These are phyloP conservation scores for Rhizophagus clarus DNA, from an alignment of 192 early-diverging fungal genomes.

Conservation along the genomic window DNA sequence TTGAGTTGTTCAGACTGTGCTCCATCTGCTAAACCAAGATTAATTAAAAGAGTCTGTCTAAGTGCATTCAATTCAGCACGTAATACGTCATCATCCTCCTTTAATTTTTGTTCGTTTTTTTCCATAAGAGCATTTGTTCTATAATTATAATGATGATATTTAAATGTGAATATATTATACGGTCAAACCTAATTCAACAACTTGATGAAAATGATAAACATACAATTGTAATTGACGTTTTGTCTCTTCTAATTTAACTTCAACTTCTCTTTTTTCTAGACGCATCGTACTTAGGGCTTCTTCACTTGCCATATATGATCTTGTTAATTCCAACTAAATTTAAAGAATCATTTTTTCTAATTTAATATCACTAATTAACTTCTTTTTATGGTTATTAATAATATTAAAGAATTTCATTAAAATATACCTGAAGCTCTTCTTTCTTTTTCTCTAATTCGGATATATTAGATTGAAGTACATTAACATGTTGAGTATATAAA, in stretches of 20 bases:
- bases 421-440: constrained; percentile 48
- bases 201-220: background rate
- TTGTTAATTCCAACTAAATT: constrained; percentile 42
- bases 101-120: constrained; percentile 34
- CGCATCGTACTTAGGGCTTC: constrained; percentile 43
- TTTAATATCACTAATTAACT: too few species aligned
- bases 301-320: constrained; percentile 43
- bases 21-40: constrained; percentile 36
- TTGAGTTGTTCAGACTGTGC: background rate
- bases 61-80: constrained; percentile 35
- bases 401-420: background rate
- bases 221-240: constrained; percentile 41
- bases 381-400: too few species aligned
- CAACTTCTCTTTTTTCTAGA: constrained; percentile 41
- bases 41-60: constrained; percentile 36
- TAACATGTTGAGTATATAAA: constrained; percentile 53
- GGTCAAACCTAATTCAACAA: background rate
- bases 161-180: background rate
- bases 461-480: constrained; percentile 50
- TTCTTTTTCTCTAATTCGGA: constrained; percentile 49
- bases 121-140: constrained; percentile 37
- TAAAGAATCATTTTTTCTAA: background rate
- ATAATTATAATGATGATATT: background rate
- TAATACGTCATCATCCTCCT: constrained; percentile 30
- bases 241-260: constrained; percentile 40